phyloP scores from a whole-genome alignment of 176 grass and related monocot genomes.

The Aegilops bicornis region DNA sequence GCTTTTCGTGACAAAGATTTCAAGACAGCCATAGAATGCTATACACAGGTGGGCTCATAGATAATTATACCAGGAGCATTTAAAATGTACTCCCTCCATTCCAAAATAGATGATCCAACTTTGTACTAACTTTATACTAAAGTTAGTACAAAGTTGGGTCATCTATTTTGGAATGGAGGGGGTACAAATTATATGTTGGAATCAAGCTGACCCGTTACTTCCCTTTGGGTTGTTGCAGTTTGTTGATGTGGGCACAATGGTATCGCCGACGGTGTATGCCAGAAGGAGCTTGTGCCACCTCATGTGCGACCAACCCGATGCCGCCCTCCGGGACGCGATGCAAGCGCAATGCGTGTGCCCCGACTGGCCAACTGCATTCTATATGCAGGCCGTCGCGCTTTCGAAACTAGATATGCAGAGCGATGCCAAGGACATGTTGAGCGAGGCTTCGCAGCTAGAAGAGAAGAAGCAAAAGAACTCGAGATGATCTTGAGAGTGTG shows the following conservation, averaged over 20 bases:
- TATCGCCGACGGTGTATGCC: slow-evolving; percentile 81
- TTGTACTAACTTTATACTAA: too few species aligned
- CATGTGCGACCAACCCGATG: slow-evolving; percentile 78
- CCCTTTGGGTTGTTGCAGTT: slow-evolving; percentile 51
- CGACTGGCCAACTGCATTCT: slow-evolving; percentile 95
- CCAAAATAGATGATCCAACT: too few species aligned
- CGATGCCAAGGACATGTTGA: slow-evolving; percentile 89
- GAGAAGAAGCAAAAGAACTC: slow-evolving; percentile 68
- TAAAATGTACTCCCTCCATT: neutral
- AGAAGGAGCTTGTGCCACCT: slow-evolving; percentile 88
- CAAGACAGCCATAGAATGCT: slow-evolving; percentile 81
- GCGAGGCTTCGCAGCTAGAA: slow-evolving; percentile 76
- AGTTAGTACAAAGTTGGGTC: too few species aligned
- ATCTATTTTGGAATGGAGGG: too few species aligned
- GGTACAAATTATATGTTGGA: neutral
- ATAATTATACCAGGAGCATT: neutral
- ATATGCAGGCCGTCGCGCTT: slow-evolving; percentile 89
- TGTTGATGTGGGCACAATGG: slow-evolving; percentile 89
- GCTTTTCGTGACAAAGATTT: slow-evolving; percentile 99
- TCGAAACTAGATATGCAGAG: slow-evolving; percentile 84
- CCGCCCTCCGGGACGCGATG: slow-evolving; percentile 89
- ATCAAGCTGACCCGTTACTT: neutral
- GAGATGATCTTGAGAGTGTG: slow-evolving; percentile 36
- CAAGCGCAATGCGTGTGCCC: slow-evolving; percentile 86
- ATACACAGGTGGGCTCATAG: slow-evolving; percentile 59